Evolutionary conservation across 352 stramenopile species (phyloP).

Genomic region (Globisporangium lucens): DNA sequence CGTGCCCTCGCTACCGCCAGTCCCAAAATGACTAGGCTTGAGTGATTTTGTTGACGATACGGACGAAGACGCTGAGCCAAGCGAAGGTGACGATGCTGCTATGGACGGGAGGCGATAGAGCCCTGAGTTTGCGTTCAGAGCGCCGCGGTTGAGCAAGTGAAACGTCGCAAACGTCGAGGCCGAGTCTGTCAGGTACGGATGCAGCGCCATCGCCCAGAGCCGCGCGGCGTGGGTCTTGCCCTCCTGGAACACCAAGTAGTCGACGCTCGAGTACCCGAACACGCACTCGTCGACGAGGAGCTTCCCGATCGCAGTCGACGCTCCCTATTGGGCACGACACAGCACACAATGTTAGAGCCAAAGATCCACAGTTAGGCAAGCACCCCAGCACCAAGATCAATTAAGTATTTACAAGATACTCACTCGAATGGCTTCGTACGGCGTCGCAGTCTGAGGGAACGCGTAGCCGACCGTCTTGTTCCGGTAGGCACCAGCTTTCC

Average conservation of each 20-base stretch:
- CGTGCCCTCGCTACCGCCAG: not conserved
- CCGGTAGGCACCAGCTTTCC: constrained; percentile 20
- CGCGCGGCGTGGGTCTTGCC: constrained; percentile 35
- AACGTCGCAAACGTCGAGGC: constrained; percentile 70
- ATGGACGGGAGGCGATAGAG: constrained; percentile 28
- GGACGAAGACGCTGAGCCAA: constrained; percentile 13
- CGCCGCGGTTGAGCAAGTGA: constrained; percentile 54
- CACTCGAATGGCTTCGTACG: constrained; percentile 65
- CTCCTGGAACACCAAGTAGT: constrained; percentile 77
- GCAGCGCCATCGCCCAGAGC: constrained; percentile 72
- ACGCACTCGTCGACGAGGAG: constrained; percentile 42
- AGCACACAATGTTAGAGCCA: not conserved
- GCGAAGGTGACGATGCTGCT: not conserved
- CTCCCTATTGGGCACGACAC: constrained; percentile 21
- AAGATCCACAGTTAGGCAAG: not conserved
- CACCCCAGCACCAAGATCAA: not conserved
- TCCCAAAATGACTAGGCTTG: not conserved
- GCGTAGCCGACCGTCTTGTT: constrained; percentile 52
- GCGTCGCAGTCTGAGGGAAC: constrained; percentile 79
- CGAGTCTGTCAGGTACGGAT: constrained; percentile 78
- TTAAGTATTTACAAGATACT: not conserved
- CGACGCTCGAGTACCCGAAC: constrained; percentile 81
- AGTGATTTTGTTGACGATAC: not conserved
- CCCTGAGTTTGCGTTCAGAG: constrained; percentile 33
- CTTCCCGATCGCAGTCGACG: constrained; percentile 46